phyloP scores from a whole-genome alignment of 768 basidiomycete species.

The Pleurotus tuoliensis region DNA sequence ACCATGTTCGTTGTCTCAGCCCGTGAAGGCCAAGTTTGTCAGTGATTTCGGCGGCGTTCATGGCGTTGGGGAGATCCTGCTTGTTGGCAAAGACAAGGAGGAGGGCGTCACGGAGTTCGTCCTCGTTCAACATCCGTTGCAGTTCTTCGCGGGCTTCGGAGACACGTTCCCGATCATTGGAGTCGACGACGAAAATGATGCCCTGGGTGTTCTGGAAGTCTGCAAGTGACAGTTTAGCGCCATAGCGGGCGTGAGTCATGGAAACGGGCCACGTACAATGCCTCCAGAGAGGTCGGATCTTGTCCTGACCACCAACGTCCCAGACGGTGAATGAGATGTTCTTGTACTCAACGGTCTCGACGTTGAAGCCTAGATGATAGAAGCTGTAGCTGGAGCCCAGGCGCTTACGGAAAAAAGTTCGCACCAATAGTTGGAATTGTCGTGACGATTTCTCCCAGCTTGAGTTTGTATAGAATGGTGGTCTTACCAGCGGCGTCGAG shows the following conservation, averaged over 20 bases:
- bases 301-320: slow-evolving; percentile 99
- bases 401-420: slow-evolving; percentile 24
- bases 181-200: slow-evolving; percentile 99
- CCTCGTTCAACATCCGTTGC: slow-evolving; percentile 99
- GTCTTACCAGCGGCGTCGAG: slow-evolving; percentile 99
- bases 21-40: slow-evolving; percentile 99
- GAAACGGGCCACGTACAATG: slow-evolving; percentile 72
- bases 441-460: slow-evolving; percentile 99
- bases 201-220: slow-evolving; percentile 99
- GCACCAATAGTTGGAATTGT: slow-evolving; percentile 99
- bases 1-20: slow-evolving; percentile 96
- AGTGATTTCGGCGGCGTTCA: slow-evolving; percentile 99
- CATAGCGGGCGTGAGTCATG: slow-evolving; percentile 17
- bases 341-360: slow-evolving; percentile 99
- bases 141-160: slow-evolving; percentile 98
- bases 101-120: slow-evolving; percentile 97
- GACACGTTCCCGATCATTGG: slow-evolving; percentile 99
- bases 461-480: slow-evolving; percentile 98
- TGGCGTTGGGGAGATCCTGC: slow-evolving; percentile 99
- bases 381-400: slow-evolving; percentile 13
- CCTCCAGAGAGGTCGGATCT: slow-evolving; percentile 99
- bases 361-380: slow-evolving; percentile 85
- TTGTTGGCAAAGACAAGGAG: slow-evolving; percentile 99
- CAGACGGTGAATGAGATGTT: slow-evolving; percentile 99
- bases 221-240: slow-evolving; percentile 26